Base-by-base conservation (phyloP, 495 filamentous ascomycete genomes). In the Letharia columbiana region DNA sequence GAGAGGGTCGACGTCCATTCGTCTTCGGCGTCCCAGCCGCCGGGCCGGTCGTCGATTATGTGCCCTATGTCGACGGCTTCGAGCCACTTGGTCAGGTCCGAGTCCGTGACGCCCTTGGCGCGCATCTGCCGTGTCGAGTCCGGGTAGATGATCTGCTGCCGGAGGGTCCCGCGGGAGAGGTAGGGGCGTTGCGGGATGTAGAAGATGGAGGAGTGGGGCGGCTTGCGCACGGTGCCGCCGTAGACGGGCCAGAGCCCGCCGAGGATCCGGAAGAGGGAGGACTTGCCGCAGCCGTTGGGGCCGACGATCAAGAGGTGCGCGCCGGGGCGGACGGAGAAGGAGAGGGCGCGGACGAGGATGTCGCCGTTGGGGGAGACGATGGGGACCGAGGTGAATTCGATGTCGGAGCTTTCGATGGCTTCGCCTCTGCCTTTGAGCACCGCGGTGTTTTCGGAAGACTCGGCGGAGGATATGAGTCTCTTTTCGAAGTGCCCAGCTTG, bases 201-300 rank as follows among this genome's bases (percentile, higher is more conserved):
- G 80, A 98, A 98, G 72, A 98, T 97, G 70, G 93, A 88, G 56
- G 87, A 84, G 68, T 91, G 90, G 0, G 88, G 86, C 8, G 95
- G 94, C 73, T 96, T 97, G 70, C 87, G 84, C 35, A 98, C 94
- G 2, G 82, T 89, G 47, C 94, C 94, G 65, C 94, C 94, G 76
- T 98, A 98, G 42, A 98, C 95, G n/a, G 94, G 94, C 94, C 94
- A 98, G 1, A 98, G 83, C 11, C 94, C 94, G 61, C 94, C 94
- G 44, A 98, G 83, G 72, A 98, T 98, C 37, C 94, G 86, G 80
- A 98, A 98, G 7, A 98, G 84, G 28, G 88, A 92, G 0, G 91
- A 96, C 75, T 98, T 98, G 50, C 94, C 94, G 75, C 94, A 98
- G 33, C 94, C 94, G 74, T 98, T 98, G 23, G 94, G 94, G 4